These are phyloP conservation scores for Quercus gilva DNA, from an alignment of 306 rosid genomes.

Conservation along the genomic window DNA sequence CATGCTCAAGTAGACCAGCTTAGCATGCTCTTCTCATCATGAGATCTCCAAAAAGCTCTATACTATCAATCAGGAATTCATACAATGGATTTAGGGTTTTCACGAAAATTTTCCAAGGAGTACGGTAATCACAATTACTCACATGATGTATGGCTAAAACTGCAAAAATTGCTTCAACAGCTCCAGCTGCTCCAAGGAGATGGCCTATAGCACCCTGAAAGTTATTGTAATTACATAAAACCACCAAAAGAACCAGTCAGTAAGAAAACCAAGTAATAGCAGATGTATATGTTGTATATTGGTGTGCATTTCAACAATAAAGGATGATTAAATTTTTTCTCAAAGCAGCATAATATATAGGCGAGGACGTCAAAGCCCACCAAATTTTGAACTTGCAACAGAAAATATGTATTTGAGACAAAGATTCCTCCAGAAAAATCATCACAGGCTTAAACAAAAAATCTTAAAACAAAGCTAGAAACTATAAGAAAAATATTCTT, in stretches of 20 bases:
- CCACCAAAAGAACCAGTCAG: background rate
- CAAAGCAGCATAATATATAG: background rate
- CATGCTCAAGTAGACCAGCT: background rate
- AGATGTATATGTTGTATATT: background rate
- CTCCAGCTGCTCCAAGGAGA: conserved; percentile 97
- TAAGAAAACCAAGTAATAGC: background rate
- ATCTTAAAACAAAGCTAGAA: background rate
- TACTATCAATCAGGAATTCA: background rate
- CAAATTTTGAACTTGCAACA: background rate
- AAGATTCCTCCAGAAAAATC: background rate
- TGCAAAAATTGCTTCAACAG: conserved; percentile 94
- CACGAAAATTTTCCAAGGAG: background rate
- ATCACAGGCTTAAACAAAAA: background rate
- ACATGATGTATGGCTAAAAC: conserved; percentile 70
- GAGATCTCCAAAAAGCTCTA: background rate
- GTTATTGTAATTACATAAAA: background rate
- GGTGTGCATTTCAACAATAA: background rate
- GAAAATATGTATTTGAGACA: background rate
- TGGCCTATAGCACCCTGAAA: conserved; percentile 93
- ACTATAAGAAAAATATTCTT: background rate
- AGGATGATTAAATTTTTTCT: background rate
- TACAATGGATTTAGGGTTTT: background rate
- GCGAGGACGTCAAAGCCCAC: background rate
- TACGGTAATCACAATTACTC: conserved; percentile 15
- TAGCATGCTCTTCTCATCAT: background rate